Evolutionary conservation across 495 filamentous ascomycete genomes (phyloP).

Genomic region (Tuber borchii): DNA sequence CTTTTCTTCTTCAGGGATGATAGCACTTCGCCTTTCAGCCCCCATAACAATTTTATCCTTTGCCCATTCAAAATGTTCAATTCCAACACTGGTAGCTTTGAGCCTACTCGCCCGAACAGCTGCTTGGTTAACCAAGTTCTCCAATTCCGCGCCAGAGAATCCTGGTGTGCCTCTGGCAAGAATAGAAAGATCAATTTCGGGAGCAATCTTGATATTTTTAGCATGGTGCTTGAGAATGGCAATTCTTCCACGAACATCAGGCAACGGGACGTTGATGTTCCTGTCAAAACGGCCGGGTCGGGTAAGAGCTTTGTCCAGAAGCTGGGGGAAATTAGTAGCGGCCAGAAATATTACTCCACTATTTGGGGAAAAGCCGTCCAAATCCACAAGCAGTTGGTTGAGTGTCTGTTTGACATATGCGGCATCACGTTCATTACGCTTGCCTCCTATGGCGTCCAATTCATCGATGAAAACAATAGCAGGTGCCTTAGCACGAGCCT

Average conservation of each 20-base stretch:
- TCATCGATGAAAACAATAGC: constrained; percentile 99
- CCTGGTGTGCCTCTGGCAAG: constrained; percentile 83
- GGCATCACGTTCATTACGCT: constrained; percentile 85
- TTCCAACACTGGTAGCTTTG: constrained; percentile 63
- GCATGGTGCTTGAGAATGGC: constrained; percentile 88
- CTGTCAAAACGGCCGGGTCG: constrained; percentile 93
- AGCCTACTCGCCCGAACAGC: constrained; percentile 82
- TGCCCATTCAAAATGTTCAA: constrained; percentile 87
- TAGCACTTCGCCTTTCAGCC: constrained; percentile 75
- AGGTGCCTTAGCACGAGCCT: constrained; percentile 80
- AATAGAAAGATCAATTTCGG: constrained; percentile 71
- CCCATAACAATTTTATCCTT: constrained; percentile 99
- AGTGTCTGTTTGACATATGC: constrained; percentile 96
- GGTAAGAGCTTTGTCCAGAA: constrained; percentile 89
- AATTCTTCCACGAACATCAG: constrained; percentile 90
- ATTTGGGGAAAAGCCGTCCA: constrained; percentile 92
- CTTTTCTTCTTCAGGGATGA: constrained; percentile 75
- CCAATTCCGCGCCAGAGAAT: constrained; percentile 89
- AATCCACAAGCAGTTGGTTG: constrained; percentile 95
- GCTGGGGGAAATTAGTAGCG: constrained; percentile 90
- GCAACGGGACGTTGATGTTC: constrained; percentile 76
- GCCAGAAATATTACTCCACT: constrained; percentile 90
- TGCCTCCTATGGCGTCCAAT: constrained; percentile 89
- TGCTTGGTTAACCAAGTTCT: constrained; percentile 94
- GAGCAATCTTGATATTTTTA: constrained; percentile 69